Evolutionary conservation across 2,329 filamentous ascomycete genomes (phyloP).

Genomic region (Fusarium buxicola): DNA sequence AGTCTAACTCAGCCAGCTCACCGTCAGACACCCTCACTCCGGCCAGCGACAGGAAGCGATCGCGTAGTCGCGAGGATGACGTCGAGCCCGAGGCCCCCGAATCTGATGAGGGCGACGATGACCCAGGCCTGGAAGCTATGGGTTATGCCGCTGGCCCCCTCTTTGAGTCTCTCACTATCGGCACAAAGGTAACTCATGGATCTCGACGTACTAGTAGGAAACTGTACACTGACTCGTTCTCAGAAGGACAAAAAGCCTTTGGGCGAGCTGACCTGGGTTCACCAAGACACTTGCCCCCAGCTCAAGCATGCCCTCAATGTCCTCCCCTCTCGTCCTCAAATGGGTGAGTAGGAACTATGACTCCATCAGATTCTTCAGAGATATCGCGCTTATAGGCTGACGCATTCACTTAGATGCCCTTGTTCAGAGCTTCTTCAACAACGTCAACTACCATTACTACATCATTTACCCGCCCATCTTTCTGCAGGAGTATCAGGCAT

Average conservation of each 20-base stretch:
- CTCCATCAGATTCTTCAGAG: too few relatives aligned
- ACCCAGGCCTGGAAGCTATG: conserved; percentile 48
- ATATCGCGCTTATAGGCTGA: not conserved
- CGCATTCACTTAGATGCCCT: conserved; percentile 44
- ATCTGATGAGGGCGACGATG: conserved; percentile 42
- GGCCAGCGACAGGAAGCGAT: conserved; percentile 40
- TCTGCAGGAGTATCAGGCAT: conserved; percentile 50
- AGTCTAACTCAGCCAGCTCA: conserved; percentile 34
- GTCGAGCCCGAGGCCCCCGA: conserved; percentile 33
- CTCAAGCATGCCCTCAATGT: conserved; percentile 47
- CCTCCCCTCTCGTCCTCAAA: conserved; percentile 50
- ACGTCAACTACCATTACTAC: conserved; percentile 54
- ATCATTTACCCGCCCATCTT: conserved; percentile 52
- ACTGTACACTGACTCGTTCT: not conserved
- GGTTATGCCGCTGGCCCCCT: conserved; percentile 51
- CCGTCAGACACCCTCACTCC: conserved; percentile 32
- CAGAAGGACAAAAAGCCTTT: conserved; percentile 30
- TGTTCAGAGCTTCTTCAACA: conserved; percentile 52
- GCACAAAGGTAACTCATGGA: conserved; percentile 38
- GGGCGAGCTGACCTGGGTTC: conserved; percentile 35
- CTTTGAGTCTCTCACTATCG: conserved; percentile 43
- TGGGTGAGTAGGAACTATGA: conserved; percentile 41
- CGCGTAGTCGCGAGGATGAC: conserved; percentile 36
- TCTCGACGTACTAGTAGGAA: too few relatives aligned
- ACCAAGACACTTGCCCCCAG: conserved; percentile 43